phyloP scores from a whole-genome alignment of 225 moss, liverwort and hornwort species.

The Climacium dendroides region DNA sequence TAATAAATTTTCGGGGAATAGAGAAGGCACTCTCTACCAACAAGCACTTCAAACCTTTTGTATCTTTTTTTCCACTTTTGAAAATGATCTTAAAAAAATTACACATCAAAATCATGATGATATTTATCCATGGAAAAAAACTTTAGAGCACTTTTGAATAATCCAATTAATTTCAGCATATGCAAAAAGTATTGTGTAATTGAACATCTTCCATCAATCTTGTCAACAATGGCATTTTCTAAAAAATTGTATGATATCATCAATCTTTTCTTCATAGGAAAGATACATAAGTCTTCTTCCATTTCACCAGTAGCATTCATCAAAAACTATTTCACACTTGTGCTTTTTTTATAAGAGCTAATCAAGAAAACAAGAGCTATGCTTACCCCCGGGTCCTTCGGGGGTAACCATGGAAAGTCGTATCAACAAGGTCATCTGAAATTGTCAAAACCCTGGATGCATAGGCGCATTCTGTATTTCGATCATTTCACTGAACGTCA shows the following conservation, averaged over 20 bases:
- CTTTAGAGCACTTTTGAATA: not conserved
- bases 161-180: not conserved
- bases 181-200: no score
- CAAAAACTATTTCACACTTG: not conserved
- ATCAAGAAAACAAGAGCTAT: not conserved
- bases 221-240: not conserved
- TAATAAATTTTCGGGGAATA: not conserved
- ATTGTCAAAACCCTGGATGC: not conserved
- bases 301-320: not conserved
- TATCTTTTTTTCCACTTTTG: not conserved
- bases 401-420: not conserved
- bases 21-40: rapidly evolving
- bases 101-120: not conserved
- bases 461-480: not conserved
- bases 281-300: not conserved
- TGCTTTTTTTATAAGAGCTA: no score
- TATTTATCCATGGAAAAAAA: rapidly evolving
- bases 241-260: not conserved
- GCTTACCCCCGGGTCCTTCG: rapidly evolving
- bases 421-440: not conserved
- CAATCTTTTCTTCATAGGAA: not conserved
- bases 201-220: not conserved
- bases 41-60: no score
- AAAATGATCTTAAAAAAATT: not conserved
- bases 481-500: not conserved